Conservation (phyloP, 1,139 yeast genomes). For the Geotrichum histeridarum region DNA sequence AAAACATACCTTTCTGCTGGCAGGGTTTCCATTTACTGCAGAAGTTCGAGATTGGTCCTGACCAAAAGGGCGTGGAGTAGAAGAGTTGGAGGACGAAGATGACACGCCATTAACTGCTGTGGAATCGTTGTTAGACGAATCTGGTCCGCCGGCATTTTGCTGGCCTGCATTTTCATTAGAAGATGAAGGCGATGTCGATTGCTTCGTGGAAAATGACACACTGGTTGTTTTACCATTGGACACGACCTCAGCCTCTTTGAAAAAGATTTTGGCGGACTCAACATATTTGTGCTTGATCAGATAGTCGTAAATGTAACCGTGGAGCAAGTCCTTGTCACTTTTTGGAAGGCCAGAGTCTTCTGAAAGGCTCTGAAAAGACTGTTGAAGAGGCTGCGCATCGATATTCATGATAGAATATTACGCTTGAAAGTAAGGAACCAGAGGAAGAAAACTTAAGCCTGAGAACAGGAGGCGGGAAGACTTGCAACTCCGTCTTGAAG, state of each 20-base stretch:
- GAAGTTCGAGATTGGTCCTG: neutral
- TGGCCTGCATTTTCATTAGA: slow-evolving; percentile 30
- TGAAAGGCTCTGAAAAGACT: neutral
- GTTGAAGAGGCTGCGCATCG: slow-evolving; percentile 1
- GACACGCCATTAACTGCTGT: slow-evolving; percentile 11
- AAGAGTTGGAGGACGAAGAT: neutral
- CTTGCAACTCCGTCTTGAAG: neutral
- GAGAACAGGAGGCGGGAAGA: neutral
- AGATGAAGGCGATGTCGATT: slow-evolving; percentile 17
- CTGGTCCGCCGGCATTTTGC: slow-evolving; percentile 36
- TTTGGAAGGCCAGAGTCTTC: neutral
- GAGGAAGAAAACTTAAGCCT: neutral
- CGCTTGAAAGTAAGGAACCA: neutral
- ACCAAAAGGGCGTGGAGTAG: slow-evolving; percentile 4
- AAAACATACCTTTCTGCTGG: neutral
- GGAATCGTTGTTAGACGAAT: slow-evolving; percentile 15
- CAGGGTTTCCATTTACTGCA: neutral
- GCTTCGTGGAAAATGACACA: slow-evolving; percentile 1
- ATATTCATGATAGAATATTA: slow-evolving; percentile 1
- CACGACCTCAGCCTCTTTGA: slow-evolving; percentile 58
- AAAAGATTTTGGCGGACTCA: slow-evolving; percentile 67
- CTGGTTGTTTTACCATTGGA: slow-evolving; percentile 20
- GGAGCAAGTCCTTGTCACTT: slow-evolving; percentile 54
- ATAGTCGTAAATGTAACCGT: slow-evolving; percentile 84
- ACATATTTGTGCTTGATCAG: slow-evolving; percentile 66